These are phyloP conservation scores for Exophiala xenobiotica DNA, from an alignment of 2,329 filamentous ascomycete genomes.

Conservation along the genomic window DNA sequence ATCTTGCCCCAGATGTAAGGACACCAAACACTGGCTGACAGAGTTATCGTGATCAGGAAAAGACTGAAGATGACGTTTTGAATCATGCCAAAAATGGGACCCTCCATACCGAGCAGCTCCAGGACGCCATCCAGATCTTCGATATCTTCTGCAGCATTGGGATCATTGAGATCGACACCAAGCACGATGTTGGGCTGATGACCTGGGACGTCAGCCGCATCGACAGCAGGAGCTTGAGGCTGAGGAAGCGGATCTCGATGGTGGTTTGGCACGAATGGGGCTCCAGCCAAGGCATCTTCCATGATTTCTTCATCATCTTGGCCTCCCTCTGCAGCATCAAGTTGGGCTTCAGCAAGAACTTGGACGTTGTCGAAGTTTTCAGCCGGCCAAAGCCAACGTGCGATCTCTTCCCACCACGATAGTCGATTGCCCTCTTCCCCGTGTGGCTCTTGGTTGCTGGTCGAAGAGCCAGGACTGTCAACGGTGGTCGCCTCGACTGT, in stretches of 20 bases:
- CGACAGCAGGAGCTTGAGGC: slow-evolving; percentile 7
- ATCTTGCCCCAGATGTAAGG: slow-evolving; percentile 91
- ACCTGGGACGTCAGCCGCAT: slow-evolving; percentile 45
- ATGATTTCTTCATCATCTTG: slow-evolving; percentile 60
- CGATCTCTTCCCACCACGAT: slow-evolving; percentile 30
- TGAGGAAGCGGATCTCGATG: slow-evolving; percentile 24
- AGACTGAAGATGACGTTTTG: slow-evolving; percentile 95
- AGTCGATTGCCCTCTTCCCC: background rate
- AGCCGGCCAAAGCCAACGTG: slow-evolving; percentile 49
- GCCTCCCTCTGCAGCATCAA: background rate
- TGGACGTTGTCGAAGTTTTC: slow-evolving; percentile 35
- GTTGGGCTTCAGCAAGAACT: slow-evolving; percentile 41
- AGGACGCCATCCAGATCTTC: slow-evolving; percentile 96
- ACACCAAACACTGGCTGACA: slow-evolving; percentile 81
- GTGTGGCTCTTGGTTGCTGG: background rate
- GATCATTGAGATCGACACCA: slow-evolving; percentile 66
- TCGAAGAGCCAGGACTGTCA: background rate
- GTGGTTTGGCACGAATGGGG: slow-evolving; percentile 58
- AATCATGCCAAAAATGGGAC: slow-evolving; percentile 81
- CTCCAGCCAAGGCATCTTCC: slow-evolving; percentile 59
- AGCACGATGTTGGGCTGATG: slow-evolving; percentile 63
- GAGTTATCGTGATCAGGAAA: slow-evolving; percentile 81
- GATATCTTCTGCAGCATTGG: slow-evolving; percentile 62
- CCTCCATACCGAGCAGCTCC: slow-evolving; percentile 94
- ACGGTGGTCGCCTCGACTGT: background rate